Base-by-base conservation (phyloP, 192 early-diverging fungal species). In the Linnemannia schmuckeri region DNA sequence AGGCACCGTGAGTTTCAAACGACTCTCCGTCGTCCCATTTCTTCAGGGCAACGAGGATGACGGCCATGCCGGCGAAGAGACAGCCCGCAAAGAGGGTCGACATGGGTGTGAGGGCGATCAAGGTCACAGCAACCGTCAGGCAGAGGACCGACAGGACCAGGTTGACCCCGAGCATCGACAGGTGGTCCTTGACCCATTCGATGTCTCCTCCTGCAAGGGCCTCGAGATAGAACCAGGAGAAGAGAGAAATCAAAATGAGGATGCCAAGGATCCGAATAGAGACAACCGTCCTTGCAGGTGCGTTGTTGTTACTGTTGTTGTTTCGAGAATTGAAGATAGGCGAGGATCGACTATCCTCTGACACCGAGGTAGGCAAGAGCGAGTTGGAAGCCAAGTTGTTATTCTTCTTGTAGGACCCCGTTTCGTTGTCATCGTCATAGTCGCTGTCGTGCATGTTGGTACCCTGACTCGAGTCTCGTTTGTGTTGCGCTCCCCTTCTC, bases 1-100 rank as follows among this genome's bases (percentile, higher is more conserved):
- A 93, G 38, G 91, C 89, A 1, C 92, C 92, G 63, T 93, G 92
- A 20, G 84, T 49, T 47, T 93, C 90, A 63, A 93, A 93, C n/a
- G 89, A 79, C 73, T 93, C 92, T 66, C 92, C 92, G 27, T 91
- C 90, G 81, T 93, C 92, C 79, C 90, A 93, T 13, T 61, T 75
- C 71, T 93, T 91, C 40, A 93, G 79, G n/a, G 72, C 70, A 33
- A 71, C 49, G 55, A 88, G 6, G 76, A 83, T 69, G 41, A 75
- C 7, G 46, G 30, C 20, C 80, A 82, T 22, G 55, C 42, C 33
- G 77, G 37, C 22, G 79, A 44, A 40, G 52, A 83, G 52, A n/a
- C 44, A 33, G 55, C 42, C 24, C 77, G 92, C 13, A 82, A 90
- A 79, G 40, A 55, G 10, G 33, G 61, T 61, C 57, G 90, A 74